Conservation (phyloP, 2,329 filamentous ascomycete genomes). For the Beauveria rudraprayagi region DNA sequence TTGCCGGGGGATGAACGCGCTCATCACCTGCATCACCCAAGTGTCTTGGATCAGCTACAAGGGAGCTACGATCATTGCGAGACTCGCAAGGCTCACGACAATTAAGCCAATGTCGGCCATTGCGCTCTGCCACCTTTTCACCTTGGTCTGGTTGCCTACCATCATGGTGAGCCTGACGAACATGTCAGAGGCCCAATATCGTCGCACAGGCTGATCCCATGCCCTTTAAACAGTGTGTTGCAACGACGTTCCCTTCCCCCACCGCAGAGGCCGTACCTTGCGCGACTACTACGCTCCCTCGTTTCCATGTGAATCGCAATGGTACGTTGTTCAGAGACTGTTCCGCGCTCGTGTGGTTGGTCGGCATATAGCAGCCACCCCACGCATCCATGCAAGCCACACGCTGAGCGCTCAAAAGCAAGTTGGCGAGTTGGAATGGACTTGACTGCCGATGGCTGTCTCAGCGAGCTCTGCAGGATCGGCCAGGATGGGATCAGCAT, state of each 20-base stretch:
- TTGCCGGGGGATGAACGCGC: background rate
- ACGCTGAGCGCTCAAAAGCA: background rate
- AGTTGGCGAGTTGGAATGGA: background rate
- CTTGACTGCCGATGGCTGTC: background rate
- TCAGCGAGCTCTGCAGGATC: background rate
- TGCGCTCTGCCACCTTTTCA: no score
- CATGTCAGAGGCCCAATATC: no score
- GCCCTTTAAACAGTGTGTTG: background rate
- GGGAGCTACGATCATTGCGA: background rate
- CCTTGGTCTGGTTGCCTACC: background rate
- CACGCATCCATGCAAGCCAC: background rate
- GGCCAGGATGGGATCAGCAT: conserved; percentile 1
- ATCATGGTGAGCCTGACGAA: no score
- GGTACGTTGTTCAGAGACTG: background rate
- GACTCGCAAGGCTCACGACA: background rate
- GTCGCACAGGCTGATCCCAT: background rate
- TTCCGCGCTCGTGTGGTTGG: background rate
- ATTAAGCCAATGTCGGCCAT: background rate
- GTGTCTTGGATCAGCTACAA: conserved; percentile 7
- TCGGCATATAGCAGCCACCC: background rate
- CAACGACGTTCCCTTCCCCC: background rate
- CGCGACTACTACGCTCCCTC: background rate
- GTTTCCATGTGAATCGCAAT: background rate
- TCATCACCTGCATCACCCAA: background rate
- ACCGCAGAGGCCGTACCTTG: background rate